These are phyloP conservation scores for Rhizophora mangle DNA, from an alignment of 345 rosid genomes.

Conservation along the genomic window DNA sequence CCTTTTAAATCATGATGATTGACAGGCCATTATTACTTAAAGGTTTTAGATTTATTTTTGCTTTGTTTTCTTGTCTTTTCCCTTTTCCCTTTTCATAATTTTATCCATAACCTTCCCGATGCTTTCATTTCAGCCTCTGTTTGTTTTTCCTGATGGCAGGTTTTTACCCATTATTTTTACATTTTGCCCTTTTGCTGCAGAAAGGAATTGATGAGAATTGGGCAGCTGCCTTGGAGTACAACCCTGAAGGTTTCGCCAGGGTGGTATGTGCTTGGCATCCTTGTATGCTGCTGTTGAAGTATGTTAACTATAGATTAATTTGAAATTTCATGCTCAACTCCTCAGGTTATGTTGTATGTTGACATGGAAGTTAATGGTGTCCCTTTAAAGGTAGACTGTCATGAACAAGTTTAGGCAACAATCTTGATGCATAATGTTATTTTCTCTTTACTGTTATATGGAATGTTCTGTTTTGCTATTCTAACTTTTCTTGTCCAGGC, in stretches of 20 bases:
- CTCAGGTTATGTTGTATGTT: slow-evolving; percentile 90
- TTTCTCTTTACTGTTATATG: too few species aligned
- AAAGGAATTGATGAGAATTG: slow-evolving; percentile 99
- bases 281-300: slow-evolving; percentile 3
- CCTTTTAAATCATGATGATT: background rate
- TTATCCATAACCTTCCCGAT: background rate
- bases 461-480: background rate
- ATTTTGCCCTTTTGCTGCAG: slow-evolving; percentile 39
- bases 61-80: too few species aligned
- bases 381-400: slow-evolving; percentile 71
- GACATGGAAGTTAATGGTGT: slow-evolving; percentile 98
- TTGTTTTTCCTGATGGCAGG: slow-evolving; percentile 2
- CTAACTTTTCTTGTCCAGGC: slow-evolving; percentile 55
- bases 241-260: slow-evolving; percentile 97
- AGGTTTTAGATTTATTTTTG: too few species aligned
- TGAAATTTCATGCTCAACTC: slow-evolving; percentile 17
- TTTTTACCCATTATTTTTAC: slow-evolving; percentile 5
- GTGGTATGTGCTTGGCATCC: slow-evolving; percentile 64
- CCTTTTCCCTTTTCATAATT: too few species aligned
- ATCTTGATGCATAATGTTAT: background rate
- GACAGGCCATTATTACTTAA: too few species aligned
- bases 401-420: background rate
- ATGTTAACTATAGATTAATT: slow-evolving; percentile 7
- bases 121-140: background rate
- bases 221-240: slow-evolving; percentile 97